phyloP scores from a whole-genome alignment of 768 basidiomycete species.

The Tylopilus rubrobrunneus region DNA sequence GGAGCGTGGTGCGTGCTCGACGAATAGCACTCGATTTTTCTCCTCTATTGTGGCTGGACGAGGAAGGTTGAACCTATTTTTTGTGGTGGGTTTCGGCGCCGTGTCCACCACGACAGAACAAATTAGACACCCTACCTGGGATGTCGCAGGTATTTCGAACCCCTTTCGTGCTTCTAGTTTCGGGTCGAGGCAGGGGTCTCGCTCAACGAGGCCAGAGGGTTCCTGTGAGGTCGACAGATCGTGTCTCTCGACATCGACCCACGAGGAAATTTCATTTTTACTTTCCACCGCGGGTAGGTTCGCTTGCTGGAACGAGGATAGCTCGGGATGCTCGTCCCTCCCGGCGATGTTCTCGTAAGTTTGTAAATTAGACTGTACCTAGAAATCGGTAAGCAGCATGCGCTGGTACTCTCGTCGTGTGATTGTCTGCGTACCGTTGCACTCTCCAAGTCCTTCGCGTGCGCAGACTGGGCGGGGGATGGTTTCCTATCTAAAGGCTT shows the following conservation, averaged over 20 bases:
- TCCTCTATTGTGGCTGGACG: not conserved
- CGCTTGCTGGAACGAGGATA: not conserved
- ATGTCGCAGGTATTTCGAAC: not conserved
- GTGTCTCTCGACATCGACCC: not conserved
- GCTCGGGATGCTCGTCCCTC: not conserved
- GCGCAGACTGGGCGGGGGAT: not conserved
- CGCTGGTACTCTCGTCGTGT: not conserved
- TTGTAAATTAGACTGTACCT: not conserved
- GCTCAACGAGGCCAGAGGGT: not conserved
- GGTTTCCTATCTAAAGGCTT: not conserved
- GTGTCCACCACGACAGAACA: not conserved
- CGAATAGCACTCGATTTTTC: not conserved
- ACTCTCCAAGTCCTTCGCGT: not conserved
- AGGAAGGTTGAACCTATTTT: not conserved
- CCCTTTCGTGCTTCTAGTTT: not conserved
- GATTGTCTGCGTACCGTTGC: not conserved
- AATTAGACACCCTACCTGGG: not conserved
- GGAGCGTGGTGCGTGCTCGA: not conserved
- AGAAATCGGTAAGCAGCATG: not conserved
- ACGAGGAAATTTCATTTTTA: no score
- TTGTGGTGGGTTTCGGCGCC: not conserved
- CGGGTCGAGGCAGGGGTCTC: no score
- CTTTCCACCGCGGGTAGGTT: not conserved
- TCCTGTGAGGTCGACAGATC: not conserved
- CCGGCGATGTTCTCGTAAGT: no score